Evolutionary conservation across 495 filamentous ascomycete species (phyloP).

Genomic region (Lasiosphaeria hispida): DNA sequence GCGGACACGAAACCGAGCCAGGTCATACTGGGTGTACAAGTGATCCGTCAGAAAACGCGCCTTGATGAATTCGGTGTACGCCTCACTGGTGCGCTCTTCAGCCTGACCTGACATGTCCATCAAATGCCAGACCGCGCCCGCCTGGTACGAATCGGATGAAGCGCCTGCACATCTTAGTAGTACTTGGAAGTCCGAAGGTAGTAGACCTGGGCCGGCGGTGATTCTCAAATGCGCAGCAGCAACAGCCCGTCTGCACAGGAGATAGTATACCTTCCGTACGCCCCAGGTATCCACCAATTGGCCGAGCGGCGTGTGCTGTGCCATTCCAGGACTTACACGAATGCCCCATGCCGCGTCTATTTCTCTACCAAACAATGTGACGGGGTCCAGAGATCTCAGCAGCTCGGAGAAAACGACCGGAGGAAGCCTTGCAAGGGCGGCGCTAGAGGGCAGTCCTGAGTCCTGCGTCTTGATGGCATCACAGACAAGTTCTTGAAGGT

Average conservation of each 20-base stretch:
- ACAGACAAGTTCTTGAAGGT: not conserved
- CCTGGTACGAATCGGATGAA: constrained; percentile 22
- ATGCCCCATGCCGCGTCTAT: constrained; percentile 24
- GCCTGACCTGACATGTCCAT: constrained; percentile 4
- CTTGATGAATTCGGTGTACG: constrained; percentile 32
- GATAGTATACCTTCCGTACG: constrained; percentile 26
- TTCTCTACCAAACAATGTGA: constrained; percentile 20
- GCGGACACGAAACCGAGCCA: constrained; percentile 25
- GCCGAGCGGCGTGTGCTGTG: constrained; percentile 23
- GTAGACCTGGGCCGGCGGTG: constrained; percentile 20
- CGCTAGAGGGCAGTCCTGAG: not conserved
- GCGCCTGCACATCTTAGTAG: constrained; percentile 38
- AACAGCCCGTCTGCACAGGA: constrained; percentile 22
- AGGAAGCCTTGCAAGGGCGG: constrained; percentile 20
- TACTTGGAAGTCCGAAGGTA: constrained; percentile 30
- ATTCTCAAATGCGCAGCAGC: constrained; percentile 23
- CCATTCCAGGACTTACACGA: constrained; percentile 26
- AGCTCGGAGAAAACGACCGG: constrained; percentile 38
- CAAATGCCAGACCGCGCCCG: constrained; percentile 25
- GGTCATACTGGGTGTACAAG: constrained; percentile 32
- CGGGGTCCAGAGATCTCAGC: constrained; percentile 35
- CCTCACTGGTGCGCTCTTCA: constrained; percentile 17
- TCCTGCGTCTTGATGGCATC: not conserved
- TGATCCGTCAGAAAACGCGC: constrained; percentile 39
- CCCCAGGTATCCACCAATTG: constrained; percentile 33